Evolutionary conservation across 2,329 filamentous ascomycete genomes (phyloP).

Genomic region (Helotiales sp.): DNA sequence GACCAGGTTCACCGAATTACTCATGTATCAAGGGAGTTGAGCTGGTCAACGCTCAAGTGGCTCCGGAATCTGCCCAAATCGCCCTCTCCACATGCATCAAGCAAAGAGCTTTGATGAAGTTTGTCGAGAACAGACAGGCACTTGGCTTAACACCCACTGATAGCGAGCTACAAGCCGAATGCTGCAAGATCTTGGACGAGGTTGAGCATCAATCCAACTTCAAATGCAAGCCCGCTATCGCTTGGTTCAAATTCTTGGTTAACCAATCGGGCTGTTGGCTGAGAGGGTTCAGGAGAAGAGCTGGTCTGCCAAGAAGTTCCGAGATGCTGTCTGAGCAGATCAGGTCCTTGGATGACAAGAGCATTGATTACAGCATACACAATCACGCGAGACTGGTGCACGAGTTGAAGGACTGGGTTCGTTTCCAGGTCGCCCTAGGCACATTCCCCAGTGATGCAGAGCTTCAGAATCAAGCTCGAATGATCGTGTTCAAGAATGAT

Average conservation of each 20-base stretch:
- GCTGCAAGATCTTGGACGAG: constrained; percentile 61
- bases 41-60: constrained; percentile 12
- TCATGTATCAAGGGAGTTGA: constrained; percentile 27
- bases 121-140: constrained; percentile 35
- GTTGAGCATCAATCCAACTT: constrained; percentile 51
- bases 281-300: constrained; percentile 58
- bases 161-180: constrained; percentile 63
- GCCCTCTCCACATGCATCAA: constrained; percentile 33
- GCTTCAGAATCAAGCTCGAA: constrained; percentile 60
- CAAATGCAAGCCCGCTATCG: constrained; percentile 45
- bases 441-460: constrained; percentile 57
- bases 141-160: constrained; percentile 65
- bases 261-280: constrained; percentile 59
- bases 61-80: constrained; percentile 20
- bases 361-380: constrained; percentile 64
- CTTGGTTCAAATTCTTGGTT: constrained; percentile 61
- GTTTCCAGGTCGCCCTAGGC: constrained; percentile 51
- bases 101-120: constrained; percentile 34
- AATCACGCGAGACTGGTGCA: constrained; percentile 58
- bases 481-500: constrained; percentile 66
- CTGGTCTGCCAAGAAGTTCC: constrained; percentile 61
- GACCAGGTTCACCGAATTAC: constrained; percentile 1
- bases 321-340: constrained; percentile 56
- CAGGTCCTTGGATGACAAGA: constrained; percentile 57
- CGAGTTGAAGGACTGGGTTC: constrained; percentile 60